Evolutionary conservation across 129 eudicot species (phyloP).

Genomic region (Ambrosia trifida): DNA sequence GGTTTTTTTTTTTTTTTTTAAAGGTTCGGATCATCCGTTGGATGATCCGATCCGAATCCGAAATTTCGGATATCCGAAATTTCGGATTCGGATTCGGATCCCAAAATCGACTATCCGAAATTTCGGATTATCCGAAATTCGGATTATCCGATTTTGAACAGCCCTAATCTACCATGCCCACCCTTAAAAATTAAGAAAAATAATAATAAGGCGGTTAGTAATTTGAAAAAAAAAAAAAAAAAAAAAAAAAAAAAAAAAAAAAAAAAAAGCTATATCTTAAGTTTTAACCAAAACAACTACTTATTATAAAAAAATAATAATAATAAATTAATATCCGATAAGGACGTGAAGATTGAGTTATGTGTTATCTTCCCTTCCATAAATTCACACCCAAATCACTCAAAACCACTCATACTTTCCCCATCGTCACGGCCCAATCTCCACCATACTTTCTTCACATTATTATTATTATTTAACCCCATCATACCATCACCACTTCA

Average conservation of each 20-base stretch:
- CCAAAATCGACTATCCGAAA: too few species aligned
- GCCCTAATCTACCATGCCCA: too few species aligned
- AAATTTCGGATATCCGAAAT: too few species aligned
- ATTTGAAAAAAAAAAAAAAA: background rate
- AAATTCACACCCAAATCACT: conserved; percentile 21
- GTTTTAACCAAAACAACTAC: background rate
- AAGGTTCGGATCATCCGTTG: too few species aligned
- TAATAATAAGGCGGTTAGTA: background rate
- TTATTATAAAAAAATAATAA: background rate
- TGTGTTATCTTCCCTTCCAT: conserved; percentile 29
- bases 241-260: background rate
- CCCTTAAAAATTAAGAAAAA: too few species aligned
- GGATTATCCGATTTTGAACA: too few species aligned
- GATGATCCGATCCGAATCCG: too few species aligned
- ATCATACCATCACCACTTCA: background rate
- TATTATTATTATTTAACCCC: conserved; percentile 20
- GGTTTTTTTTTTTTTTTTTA: too few species aligned
- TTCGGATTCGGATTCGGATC: too few species aligned
- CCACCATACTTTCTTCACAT: conserved; percentile 27
- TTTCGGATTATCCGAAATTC: too few species aligned
- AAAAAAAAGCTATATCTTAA: background rate
- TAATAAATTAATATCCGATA: background rate
- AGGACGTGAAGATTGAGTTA: background rate
- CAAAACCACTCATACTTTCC: conserved; percentile 27
- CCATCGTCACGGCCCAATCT: conserved; percentile 28